A percentile compares a stretch with the other conserved stretches of the same genome.
Conservation (phyloP, 441 rosid genomes). For the Erodium trifolium region DNA sequence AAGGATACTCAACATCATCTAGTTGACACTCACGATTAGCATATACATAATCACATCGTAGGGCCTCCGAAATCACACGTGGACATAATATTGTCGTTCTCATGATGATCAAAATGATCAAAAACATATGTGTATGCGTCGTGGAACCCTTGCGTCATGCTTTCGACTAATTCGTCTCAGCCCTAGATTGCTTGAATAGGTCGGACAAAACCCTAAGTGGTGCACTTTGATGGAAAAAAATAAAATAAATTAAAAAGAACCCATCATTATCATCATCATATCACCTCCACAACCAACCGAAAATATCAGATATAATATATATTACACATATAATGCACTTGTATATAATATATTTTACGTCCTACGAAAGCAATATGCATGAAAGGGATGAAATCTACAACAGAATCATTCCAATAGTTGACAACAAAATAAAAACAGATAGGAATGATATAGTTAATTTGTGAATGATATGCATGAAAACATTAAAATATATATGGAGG, state of each 20-base stretch:
- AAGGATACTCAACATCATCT: conserved; percentile 10
- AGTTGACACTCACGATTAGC: no score
- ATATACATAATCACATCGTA: conserved; percentile 22
- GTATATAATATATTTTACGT: conserved; percentile 47
- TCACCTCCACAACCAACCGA: conserved; percentile 32
- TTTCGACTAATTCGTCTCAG: conserved; percentile 46
- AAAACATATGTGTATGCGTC: conserved; percentile 37
- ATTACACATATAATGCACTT: not conserved
- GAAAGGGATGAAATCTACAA: conserved; percentile 52
- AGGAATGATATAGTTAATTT: no score
- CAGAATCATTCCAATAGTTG: conserved; percentile 67
- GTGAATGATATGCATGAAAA: no score
- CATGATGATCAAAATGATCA: not conserved
- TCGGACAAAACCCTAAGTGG: conserved; percentile 25
- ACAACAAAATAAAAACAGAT: conserved; percentile 21
- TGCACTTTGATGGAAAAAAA: conserved; percentile 34
- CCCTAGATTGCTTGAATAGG: not conserved
- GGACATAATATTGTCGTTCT: conserved; percentile 31
- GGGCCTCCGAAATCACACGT: conserved; percentile 46
- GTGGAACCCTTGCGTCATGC: conserved; percentile 47
- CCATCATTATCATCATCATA: conserved; percentile 19
- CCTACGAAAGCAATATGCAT: conserved; percentile 79
- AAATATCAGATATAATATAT: not conserved
- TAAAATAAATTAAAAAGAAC: conserved; percentile 13
- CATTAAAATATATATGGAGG: not conserved